Percentiles rank a stretch among this genome's conserved stretches.
phyloP scores from a whole-genome alignment of 164 flowering plant genomes.

The Umbellularia californica region DNA sequence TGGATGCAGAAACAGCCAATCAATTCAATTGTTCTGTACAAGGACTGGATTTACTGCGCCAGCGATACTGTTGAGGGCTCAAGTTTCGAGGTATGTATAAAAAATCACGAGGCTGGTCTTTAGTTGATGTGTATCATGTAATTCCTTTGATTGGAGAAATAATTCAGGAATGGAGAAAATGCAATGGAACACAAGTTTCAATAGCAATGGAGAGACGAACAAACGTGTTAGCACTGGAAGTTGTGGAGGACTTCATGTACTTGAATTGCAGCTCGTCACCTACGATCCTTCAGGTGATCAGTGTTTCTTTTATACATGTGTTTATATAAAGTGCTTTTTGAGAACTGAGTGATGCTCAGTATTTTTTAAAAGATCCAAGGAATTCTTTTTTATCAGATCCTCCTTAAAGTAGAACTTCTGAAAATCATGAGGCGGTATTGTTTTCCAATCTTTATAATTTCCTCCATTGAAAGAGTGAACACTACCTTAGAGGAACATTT shows the following conservation, averaged over 20 bases:
- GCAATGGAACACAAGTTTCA: conserved; percentile 36
- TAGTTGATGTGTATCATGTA: not conserved
- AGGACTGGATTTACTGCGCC: conserved; percentile 64
- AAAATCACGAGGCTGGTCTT: not conserved
- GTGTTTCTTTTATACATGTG: not conserved
- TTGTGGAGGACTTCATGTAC: conserved; percentile 83
- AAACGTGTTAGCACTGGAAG: conserved; percentile 45
- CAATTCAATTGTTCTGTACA: conserved; percentile 44
- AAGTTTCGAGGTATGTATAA: conserved; percentile 42
- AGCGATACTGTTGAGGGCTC: conserved; percentile 46
- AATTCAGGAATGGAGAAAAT: conserved; percentile 59
- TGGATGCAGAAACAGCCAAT: conserved; percentile 44
- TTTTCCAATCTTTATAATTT: no score
- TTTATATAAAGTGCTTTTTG: not conserved
- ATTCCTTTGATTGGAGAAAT: conserved; percentile 3
- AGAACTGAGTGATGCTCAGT: no score
- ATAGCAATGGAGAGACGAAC: conserved; percentile 36
- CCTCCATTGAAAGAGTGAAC: no score
- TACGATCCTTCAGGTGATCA: conserved; percentile 46
- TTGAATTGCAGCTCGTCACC: conserved; percentile 52
- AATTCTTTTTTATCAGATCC: no score
- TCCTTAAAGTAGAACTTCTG: no score
- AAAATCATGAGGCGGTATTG: no score
- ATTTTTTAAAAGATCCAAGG: no score
- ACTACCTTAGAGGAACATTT: not conserved